Base-by-base conservation (phyloP, 345 rosid genomes). In the Salix arbutifolia region DNA sequence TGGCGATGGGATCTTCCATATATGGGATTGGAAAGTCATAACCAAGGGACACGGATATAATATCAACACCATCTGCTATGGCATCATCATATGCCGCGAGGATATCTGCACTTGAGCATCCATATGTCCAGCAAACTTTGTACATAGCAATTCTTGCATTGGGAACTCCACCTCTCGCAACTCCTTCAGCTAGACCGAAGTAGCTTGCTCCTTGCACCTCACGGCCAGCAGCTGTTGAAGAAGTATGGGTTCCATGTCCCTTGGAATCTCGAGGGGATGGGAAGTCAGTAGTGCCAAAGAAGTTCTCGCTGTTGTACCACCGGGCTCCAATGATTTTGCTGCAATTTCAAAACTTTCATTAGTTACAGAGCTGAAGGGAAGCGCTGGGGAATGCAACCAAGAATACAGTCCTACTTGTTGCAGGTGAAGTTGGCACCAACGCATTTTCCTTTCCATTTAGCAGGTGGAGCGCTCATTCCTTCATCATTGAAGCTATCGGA, bases 21-120 rank as follows among this genome's bases (percentile, higher is more conserved):
- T 76, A 76, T 23, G 71, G 76, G 13, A 10, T 18, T 1, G 67
- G 76, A 30, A 8, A 6, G 17, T 0, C 4, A n/a, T 11, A 4
- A 11, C 85, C 85, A 6, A 83, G 69, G 25, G 83, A 83, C 1
- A 76, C 42, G 0, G 85, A 83, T 58, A 83, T 19, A 64, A 83
- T 79, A 72, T 83, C 81, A 21, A 77, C 85, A 17, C 85, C 83
- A 79, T 83, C 85, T 3, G 85, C 83, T 30, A 86, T 81, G 16
- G 90, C 90, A 65, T 88, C 87, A 26, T 87, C 88, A 70, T 79
- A 86, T 7, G 85, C 84, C 1, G 86, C 84, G 0, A 86, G 82
- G 7, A 86, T 75, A 71, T 84, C 89, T 1, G 81, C 84, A 5
- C 13, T 33, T 14, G 9, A 18, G 64, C 87, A 84, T 11, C 84